These are phyloP conservation scores for Carex kokanica DNA, from an alignment of 176 grass and related monocot genomes.

Conservation along the genomic window DNA sequence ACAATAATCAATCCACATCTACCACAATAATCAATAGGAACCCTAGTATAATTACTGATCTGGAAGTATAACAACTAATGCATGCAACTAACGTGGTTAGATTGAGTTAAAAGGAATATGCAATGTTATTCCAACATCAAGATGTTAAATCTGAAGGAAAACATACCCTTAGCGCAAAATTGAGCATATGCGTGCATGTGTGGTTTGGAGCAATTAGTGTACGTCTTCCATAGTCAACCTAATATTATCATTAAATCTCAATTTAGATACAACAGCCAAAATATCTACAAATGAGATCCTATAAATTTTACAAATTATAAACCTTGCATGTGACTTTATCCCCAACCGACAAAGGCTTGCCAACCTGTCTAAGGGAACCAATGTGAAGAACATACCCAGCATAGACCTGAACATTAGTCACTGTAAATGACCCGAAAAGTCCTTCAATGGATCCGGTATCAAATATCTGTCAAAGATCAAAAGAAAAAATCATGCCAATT, in stretches of 20 bases:
- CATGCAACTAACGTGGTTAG: background rate
- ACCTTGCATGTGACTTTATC: constrained; percentile 82
- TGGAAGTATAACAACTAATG: background rate
- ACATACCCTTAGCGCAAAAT: constrained; percentile 87
- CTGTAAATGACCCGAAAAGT: constrained; percentile 70
- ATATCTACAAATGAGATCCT: background rate
- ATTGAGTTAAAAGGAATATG: background rate
- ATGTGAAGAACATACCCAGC: constrained; percentile 86
- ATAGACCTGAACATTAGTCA: constrained; percentile 84
- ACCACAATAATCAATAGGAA: background rate
- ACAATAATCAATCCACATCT: background rate
- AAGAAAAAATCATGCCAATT: constrained; percentile 18
- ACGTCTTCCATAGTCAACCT: constrained; percentile 84
- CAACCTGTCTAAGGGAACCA: constrained; percentile 43
- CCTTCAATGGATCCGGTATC: constrained; percentile 87
- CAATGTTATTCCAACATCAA: background rate
- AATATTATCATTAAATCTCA: constrained; percentile 28
- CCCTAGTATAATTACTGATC: background rate
- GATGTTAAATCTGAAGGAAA: constrained; percentile 26
- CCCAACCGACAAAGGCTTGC: constrained; percentile 45
- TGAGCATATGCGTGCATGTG: constrained; percentile 97
- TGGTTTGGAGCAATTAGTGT: constrained; percentile 88
- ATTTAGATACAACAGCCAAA: background rate
- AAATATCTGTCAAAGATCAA: constrained; percentile 51
- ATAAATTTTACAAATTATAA: background rate